Conservation (phyloP, 805 yeast species). For the Myxozyma kluyveri region DNA sequence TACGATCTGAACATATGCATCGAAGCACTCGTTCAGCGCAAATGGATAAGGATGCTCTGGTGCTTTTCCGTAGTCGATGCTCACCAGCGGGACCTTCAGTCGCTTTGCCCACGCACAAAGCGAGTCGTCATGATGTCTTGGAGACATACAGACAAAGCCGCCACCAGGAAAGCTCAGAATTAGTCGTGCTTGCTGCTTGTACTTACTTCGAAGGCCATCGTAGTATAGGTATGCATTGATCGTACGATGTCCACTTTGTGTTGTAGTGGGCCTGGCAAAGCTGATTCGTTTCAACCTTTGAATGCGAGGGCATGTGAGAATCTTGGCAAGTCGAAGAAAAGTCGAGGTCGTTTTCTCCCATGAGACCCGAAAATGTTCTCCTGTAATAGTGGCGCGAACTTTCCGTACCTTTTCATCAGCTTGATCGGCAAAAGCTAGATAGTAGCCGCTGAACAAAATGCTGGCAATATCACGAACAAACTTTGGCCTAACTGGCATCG, state of each 20-base stretch:
- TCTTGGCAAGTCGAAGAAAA: slow-evolving; percentile 18
- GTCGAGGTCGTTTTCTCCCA: slow-evolving; percentile 37
- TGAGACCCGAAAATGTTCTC: slow-evolving; percentile 34
- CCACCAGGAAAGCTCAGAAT: slow-evolving; percentile 35
- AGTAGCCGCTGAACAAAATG: slow-evolving; percentile 32
- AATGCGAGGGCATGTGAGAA: slow-evolving; percentile 30
- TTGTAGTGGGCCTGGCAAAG: slow-evolving; percentile 31
- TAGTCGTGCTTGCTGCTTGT: slow-evolving; percentile 29
- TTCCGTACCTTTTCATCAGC: slow-evolving; percentile 36
- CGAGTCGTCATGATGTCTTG: slow-evolving; percentile 33
- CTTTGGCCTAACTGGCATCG: slow-evolving; percentile 33
- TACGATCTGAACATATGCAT: slow-evolving; percentile 31
- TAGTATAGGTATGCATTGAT: slow-evolving; percentile 25
- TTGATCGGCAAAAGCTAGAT: slow-evolving; percentile 35
- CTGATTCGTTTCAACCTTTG: slow-evolving; percentile 18
- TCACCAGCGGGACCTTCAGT: slow-evolving; percentile 27
- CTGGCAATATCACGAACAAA: slow-evolving; percentile 32
- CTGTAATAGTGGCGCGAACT: slow-evolving; percentile 32
- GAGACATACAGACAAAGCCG: slow-evolving; percentile 35
- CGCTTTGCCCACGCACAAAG: slow-evolving; percentile 31
- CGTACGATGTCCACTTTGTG: slow-evolving; percentile 27
- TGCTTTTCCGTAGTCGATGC: slow-evolving; percentile 34
- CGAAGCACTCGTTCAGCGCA: slow-evolving; percentile 34
- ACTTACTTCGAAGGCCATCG: slow-evolving; percentile 33
- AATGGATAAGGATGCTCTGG: slow-evolving; percentile 36